A percentile compares a stretch with the other conserved stretches of the same genome.
These are phyloP conservation scores for Blastocystis sp. DNA, from an alignment of 352 stramenopile genomes.

Conservation along the genomic window DNA sequence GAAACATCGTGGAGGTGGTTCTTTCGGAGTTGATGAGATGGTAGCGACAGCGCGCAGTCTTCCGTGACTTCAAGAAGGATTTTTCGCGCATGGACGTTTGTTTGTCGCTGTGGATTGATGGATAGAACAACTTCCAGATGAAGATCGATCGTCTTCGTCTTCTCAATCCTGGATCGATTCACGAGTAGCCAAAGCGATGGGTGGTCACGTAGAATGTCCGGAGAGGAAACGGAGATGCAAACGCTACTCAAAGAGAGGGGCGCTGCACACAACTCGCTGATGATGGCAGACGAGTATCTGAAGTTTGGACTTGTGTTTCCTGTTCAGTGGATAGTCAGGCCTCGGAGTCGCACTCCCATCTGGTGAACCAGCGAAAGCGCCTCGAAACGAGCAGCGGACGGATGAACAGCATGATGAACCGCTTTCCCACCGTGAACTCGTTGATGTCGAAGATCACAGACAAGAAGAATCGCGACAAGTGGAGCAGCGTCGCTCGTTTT, in stretches of 20 bases:
- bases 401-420: background rate
- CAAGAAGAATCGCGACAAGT: conserved; percentile 31
- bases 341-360: background rate
- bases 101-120: background rate
- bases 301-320: background rate
- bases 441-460: conserved; percentile 5
- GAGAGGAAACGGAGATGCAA: conserved; percentile 26
- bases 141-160: conserved; percentile 11
- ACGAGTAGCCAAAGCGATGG: background rate
- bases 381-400: background rate
- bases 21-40: background rate
- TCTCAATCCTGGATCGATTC: background rate
- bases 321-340: background rate
- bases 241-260: conserved; percentile 15
- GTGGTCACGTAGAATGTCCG: background rate
- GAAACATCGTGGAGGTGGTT: conserved; percentile 4
- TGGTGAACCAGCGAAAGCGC: conserved; percentile 17
- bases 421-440: background rate
- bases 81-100: background rate
- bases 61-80: conserved; percentile 10
- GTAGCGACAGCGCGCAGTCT: conserved; percentile 21
- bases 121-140: conserved; percentile 28
- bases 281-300: conserved; percentile 47
- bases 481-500: background rate
- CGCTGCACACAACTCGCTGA: background rate